Evolutionary conservation across 805 yeast species (phyloP).

Genomic region (Starmerella floricola): DNA sequence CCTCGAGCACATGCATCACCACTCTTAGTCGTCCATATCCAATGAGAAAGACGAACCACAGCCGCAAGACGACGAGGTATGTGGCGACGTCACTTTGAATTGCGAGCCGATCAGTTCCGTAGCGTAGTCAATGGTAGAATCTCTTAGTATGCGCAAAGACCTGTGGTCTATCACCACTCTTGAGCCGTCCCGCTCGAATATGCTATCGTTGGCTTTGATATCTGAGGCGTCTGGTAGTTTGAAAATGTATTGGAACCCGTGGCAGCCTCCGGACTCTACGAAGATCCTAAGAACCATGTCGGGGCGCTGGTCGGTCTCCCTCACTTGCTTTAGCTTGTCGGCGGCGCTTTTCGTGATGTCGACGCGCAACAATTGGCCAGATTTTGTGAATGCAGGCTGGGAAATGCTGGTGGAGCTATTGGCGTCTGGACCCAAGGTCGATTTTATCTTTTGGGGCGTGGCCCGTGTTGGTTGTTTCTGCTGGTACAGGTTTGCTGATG

Average conservation of each 20-base stretch:
- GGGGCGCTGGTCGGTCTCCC: slow-evolving; percentile 43
- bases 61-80: slow-evolving; percentile 70
- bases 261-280: slow-evolving; percentile 96
- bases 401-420: slow-evolving; percentile 14
- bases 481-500: not conserved
- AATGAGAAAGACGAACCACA: slow-evolving; percentile 73
- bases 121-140: slow-evolving; percentile 75
- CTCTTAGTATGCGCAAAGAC: slow-evolving; percentile 69
- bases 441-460: not conserved
- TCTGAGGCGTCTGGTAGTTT: slow-evolving; percentile 39
- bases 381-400: slow-evolving; percentile 19
- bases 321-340: slow-evolving; percentile 41
- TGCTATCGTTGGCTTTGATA: slow-evolving; percentile 30
- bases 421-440: slow-evolving; percentile 21
- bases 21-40: slow-evolving; percentile 34
- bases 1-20: not conserved
- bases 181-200: slow-evolving; percentile 61
- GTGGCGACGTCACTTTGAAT: slow-evolving; percentile 85
- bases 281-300: slow-evolving; percentile 54
- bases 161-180: slow-evolving; percentile 66
- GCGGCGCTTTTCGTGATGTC: slow-evolving; percentile 21
- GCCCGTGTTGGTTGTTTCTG: not conserved
- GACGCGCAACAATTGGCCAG: slow-evolving; percentile 21
- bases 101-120: slow-evolving; percentile 91
- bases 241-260: slow-evolving; percentile 86